These are phyloP conservation scores for Pseudogymnoascus sp. DNA, from an alignment of 2,329 filamentous ascomycete species.

Conservation along the genomic window DNA sequence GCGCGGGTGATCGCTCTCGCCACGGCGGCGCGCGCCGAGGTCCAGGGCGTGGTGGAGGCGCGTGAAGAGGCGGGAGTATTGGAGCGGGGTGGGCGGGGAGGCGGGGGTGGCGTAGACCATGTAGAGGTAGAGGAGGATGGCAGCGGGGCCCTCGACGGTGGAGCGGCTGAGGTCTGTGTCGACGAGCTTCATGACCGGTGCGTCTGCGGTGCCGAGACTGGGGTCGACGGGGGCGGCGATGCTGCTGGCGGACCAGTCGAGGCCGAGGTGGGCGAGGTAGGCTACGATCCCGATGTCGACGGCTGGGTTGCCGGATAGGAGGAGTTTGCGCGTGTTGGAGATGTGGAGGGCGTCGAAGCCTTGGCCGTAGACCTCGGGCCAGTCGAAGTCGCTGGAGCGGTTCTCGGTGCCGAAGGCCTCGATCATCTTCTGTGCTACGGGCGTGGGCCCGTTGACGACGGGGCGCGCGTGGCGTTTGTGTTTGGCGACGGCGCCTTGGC, in stretches of 20 bases:
- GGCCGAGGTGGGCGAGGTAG: slow-evolving; percentile 40
- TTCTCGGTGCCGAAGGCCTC: slow-evolving; percentile 82
- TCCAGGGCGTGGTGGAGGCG: slow-evolving; percentile 35
- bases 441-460: slow-evolving; percentile 61
- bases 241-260: slow-evolving; percentile 29
- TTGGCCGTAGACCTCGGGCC: slow-evolving; percentile 64
- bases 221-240: slow-evolving; percentile 22
- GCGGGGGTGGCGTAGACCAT: slow-evolving; percentile 34
- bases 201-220: slow-evolving; percentile 15
- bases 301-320: slow-evolving; percentile 38
- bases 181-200: slow-evolving; percentile 39
- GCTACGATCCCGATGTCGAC: slow-evolving; percentile 42
- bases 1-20: background rate
- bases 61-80: slow-evolving; percentile 16
- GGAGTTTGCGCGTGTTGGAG: slow-evolving; percentile 32
- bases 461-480: slow-evolving; percentile 46
- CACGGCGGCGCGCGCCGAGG: background rate
- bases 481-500: slow-evolving; percentile 76
- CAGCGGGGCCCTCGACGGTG: slow-evolving; percentile 40
- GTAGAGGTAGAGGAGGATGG: slow-evolving; percentile 54
- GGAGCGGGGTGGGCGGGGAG: slow-evolving; percentile 21
- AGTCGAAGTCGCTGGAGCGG: slow-evolving; percentile 60
- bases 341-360: slow-evolving; percentile 81
- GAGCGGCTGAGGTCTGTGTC: slow-evolving; percentile 45
- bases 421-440: slow-evolving; percentile 61